phyloP scores from a whole-genome alignment of 441 rosid genomes.

The Biscutella laevigata region DNA sequence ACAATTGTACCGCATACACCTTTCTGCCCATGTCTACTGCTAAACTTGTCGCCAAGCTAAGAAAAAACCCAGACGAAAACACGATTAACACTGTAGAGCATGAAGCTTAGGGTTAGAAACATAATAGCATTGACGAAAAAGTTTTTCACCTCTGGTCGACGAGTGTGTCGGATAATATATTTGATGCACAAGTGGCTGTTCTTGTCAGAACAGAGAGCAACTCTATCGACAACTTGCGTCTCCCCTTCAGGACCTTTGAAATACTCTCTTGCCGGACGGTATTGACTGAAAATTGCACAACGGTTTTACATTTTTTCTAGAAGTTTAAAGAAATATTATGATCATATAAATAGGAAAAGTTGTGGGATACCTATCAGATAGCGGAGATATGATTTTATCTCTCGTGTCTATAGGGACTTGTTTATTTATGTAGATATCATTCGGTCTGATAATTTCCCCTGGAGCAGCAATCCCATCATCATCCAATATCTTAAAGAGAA shows the following conservation, averaged over 20 bases:
- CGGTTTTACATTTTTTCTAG: not conserved
- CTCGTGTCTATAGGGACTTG: conserved; percentile 45
- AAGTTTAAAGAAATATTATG: conserved; percentile 8
- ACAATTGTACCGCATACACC: conserved; percentile 94
- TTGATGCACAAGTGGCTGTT: conserved; percentile 45
- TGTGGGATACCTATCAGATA: conserved; percentile 38
- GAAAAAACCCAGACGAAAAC: conserved; percentile 6
- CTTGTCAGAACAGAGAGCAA: conserved; percentile 61
- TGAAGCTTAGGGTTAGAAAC: not conserved
- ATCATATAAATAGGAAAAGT: conserved; percentile 1
- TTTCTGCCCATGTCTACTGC: conserved; percentile 98
- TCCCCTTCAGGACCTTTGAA: conserved; percentile 79
- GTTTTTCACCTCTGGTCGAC: conserved; percentile 80
- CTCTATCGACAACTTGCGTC: conserved; percentile 74
- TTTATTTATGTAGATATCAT: conserved; percentile 61
- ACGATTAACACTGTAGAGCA: conserved; percentile 4
- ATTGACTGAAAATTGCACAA: conserved; percentile 41
- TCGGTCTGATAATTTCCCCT: conserved; percentile 71
- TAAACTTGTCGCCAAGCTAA: conserved; percentile 94
- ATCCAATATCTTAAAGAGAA: conserved; percentile 54
- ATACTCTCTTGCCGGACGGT: conserved; percentile 41
- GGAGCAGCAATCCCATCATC: conserved; percentile 87
- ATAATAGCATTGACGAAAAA: conserved; percentile 2
- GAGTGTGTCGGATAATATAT: conserved; percentile 76
- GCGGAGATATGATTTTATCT: conserved; percentile 27